These are phyloP conservation scores for Beauveria varroae DNA, from an alignment of 2,329 filamentous ascomycete genomes.

Conservation along the genomic window DNA sequence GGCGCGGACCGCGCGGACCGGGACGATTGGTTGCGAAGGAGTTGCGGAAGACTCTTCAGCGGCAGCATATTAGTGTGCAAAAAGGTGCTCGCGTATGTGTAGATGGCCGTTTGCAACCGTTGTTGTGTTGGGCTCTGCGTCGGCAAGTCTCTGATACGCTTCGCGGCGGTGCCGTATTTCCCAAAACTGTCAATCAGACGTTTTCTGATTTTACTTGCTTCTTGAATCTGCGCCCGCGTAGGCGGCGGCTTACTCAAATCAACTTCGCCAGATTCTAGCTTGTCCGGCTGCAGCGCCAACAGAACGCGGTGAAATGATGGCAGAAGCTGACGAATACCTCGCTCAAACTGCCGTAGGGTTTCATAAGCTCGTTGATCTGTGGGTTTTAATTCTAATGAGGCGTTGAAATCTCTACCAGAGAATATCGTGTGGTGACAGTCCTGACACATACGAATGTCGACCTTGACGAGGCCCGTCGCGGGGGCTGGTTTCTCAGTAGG, in stretches of 20 bases:
- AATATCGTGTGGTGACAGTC: conserved; percentile 65
- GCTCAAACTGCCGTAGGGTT: conserved; percentile 79
- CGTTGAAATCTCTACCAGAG: conserved; percentile 66
- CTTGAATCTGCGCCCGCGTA: conserved; percentile 62
- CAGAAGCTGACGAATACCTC: conserved; percentile 73
- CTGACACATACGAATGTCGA: conserved; percentile 87
- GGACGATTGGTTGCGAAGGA: conserved; percentile 43
- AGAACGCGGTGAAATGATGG: conserved; percentile 79
- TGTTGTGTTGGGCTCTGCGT: conserved; percentile 65
- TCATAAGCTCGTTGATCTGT: conserved; percentile 74
- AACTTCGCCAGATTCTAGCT: conserved; percentile 28
- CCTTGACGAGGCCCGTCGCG: conserved; percentile 45
- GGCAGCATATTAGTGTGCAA: conserved; percentile 88
- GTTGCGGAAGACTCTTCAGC: conserved; percentile 63
- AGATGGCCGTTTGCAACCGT: conserved; percentile 71
- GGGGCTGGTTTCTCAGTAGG: conserved; percentile 35
- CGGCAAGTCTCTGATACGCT: conserved; percentile 71
- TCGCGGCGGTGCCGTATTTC: conserved; percentile 78
- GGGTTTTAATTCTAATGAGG: conserved; percentile 59
- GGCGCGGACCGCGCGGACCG: conserved; percentile 22
- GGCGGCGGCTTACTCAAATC: conserved; percentile 36
- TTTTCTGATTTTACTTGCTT: conserved; percentile 84
- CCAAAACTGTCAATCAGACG: conserved; percentile 81
- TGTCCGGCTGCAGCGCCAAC: conserved; percentile 55
- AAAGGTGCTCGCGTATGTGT: conserved; percentile 74